Evolutionary conservation across 768 basidiomycete genomes (phyloP).

Genomic region (Amanita pseudoporphyria): DNA sequence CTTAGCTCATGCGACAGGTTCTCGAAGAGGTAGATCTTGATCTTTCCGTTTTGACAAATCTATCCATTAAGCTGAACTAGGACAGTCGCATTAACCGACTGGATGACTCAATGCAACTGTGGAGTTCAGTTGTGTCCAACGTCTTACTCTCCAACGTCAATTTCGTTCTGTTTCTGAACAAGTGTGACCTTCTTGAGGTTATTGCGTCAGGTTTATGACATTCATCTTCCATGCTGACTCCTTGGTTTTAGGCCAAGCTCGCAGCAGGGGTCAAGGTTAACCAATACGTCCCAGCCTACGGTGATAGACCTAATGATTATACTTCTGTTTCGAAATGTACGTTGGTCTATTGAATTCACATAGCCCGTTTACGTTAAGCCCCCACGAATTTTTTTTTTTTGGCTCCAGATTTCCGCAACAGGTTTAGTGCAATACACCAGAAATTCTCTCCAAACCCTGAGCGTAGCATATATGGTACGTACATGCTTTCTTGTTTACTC

Average conservation of each 20-base stretch:
- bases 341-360: constrained; percentile 13
- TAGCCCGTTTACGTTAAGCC: too few relatives aligned
- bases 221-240: background rate
- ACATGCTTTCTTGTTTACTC: background rate
- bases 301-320: constrained; percentile 71
- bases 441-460: constrained; percentile 57
- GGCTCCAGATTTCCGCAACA: constrained; percentile 56
- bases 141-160: constrained; percentile 65
- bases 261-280: constrained; percentile 65
- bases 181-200: constrained; percentile 69
- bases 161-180: constrained; percentile 77
- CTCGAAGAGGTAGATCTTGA: constrained; percentile 48
- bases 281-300: constrained; percentile 62
- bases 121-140: constrained; percentile 66
- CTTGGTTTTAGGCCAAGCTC: constrained; percentile 48
- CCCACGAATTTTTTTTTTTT: constrained; percentile 3
- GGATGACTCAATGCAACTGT: constrained; percentile 70
- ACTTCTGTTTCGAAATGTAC: constrained; percentile 67
- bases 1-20: constrained; percentile 25
- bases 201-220: constrained; percentile 9
- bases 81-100: constrained; percentile 67
- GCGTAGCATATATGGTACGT: constrained; percentile 65
- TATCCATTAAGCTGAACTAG: constrained; percentile 23
- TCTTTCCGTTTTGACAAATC: too few relatives aligned
- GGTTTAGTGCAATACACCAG: constrained; percentile 64